phyloP scores from a whole-genome alignment of 179 eudicot species.

The Patellifolia procumbens region DNA sequence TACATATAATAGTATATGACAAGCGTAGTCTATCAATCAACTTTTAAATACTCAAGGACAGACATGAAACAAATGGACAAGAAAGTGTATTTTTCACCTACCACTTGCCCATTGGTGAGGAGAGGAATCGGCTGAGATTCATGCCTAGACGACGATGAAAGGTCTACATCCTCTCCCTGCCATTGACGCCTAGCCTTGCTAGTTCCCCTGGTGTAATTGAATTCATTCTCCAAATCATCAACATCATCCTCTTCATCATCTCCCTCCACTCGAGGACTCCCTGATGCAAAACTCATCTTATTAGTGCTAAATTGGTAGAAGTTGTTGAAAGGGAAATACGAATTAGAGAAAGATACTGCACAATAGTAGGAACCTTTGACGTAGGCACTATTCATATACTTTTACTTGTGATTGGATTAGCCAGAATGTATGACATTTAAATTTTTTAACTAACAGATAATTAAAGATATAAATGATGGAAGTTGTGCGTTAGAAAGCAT shows the following conservation, averaged over 20 bases:
- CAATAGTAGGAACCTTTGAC: too few relatives aligned
- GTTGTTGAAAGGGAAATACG: neutral
- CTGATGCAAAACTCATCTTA: constrained; percentile 34
- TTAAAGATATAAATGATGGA: too few relatives aligned
- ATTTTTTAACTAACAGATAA: too few relatives aligned
- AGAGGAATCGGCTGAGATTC: constrained; percentile 84
- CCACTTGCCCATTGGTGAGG: constrained; percentile 78
- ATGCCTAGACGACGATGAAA: constrained; percentile 77
- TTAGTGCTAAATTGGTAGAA: neutral
- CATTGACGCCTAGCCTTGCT: constrained; percentile 63
- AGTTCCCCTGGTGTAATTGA: constrained; percentile 58
- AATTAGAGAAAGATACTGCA: neutral
- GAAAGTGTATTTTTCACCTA: constrained; percentile 37
- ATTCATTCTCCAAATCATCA: constrained; percentile 88
- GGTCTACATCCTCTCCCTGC: constrained; percentile 73
- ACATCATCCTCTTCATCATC: constrained; percentile 92
- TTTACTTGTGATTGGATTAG: too few relatives aligned
- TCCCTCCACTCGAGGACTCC: constrained; percentile 87
- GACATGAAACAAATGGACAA: neutral
- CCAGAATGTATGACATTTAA: too few relatives aligned
- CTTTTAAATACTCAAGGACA: neutral
- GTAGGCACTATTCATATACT: too few relatives aligned
- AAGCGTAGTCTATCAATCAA: neutral
- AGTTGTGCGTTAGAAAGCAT: too few relatives aligned
- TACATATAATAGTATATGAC: neutral